phyloP scores from a whole-genome alignment of 1,284 basidiomycete genomes.

The Ceratobasidium sp. region DNA sequence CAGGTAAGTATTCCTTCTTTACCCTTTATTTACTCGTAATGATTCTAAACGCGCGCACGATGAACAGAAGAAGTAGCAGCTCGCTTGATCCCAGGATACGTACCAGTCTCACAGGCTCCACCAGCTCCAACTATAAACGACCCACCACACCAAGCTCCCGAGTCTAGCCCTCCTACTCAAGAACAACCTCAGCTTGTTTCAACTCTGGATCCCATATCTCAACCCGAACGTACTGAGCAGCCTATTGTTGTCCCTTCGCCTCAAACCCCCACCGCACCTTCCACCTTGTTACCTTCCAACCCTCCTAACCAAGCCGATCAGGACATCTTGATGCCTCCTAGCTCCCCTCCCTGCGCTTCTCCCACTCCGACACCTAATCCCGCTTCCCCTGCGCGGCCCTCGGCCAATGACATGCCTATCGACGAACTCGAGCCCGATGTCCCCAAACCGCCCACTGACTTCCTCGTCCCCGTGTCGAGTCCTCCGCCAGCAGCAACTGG shows the following conservation, averaged over 20 bases:
- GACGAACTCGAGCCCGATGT: slow-evolving; percentile 1
- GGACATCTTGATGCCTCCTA: slow-evolving; percentile 30
- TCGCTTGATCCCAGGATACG: slow-evolving; percentile 34
- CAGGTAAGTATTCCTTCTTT: slow-evolving; percentile 2
- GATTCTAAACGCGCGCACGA: neutral
- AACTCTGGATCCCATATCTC: neutral
- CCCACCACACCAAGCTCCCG: slow-evolving; percentile 20
- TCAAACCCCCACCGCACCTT: neutral
- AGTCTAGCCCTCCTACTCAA: slow-evolving; percentile 6
- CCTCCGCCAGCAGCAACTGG: slow-evolving; percentile 10
- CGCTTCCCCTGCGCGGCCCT: neutral
- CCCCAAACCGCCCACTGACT: neutral
- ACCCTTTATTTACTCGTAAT: neutral
- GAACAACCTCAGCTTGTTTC: neutral
- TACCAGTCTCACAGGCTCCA: neutral
- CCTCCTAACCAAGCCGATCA: neutral
- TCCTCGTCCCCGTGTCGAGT: slow-evolving; percentile 31
- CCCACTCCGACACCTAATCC: neutral
- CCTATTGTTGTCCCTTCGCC: neutral
- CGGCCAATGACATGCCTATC: slow-evolving; percentile 22
- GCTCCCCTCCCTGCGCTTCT: slow-evolving; percentile 29
- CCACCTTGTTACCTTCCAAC: neutral
- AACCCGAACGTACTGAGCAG: neutral
- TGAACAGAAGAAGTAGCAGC: slow-evolving; percentile 31
- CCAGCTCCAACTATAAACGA: neutral